Evolutionary conservation across 2,329 filamentous ascomycete genomes (phyloP), one percentile per base, ranked within the genome.

Genomic region (Ceratocystis alfenasii): DNA sequence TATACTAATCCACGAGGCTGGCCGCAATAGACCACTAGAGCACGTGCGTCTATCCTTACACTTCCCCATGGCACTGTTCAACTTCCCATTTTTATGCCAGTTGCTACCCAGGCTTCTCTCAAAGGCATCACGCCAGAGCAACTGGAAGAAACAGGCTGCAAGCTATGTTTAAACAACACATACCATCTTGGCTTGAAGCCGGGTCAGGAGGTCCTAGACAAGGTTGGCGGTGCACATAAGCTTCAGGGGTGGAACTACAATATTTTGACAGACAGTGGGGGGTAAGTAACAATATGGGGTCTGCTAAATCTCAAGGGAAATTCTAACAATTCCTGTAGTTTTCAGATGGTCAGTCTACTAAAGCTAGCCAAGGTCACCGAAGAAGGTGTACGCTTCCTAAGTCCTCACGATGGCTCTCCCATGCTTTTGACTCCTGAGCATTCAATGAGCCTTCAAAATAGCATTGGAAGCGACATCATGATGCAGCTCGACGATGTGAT

Each of bases 401-500:
- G 89, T 70, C 95, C 94, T 0, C 94, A 99, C 74, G 94, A 97
- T 78, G 91, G 92, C 44, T 86, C 86, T 1, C 93, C 93, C 6
- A 97, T 99, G 94, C 85, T 99, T 10, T 85, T 99, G 60, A 99
- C 94, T 0, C 94, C 94, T 0, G 95, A 99, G 75, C 93, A 97
- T 78, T 97, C 94, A 0, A 96, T 99, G 71, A 87, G 87, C 10
- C 81, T 99, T 2, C 94, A 99, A 74, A 97, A 99, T 76, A 93
- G 88, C 65, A 99, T 99, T 72, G 94, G 94, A 69, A 95, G 90
- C 69, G 94, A 99, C 76, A 97, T 99, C 71, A 96, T 97, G 70
- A 99, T 99, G 95, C 95, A 99, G 76, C 85, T 99, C 3, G 94
- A 99, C 79, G 95, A 99, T 75, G 95, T 99, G 15, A 88, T 99